phyloP scores from a whole-genome alignment of 192 early-diverging fungal genomes.

The Thoreauomyces humboldtii region DNA sequence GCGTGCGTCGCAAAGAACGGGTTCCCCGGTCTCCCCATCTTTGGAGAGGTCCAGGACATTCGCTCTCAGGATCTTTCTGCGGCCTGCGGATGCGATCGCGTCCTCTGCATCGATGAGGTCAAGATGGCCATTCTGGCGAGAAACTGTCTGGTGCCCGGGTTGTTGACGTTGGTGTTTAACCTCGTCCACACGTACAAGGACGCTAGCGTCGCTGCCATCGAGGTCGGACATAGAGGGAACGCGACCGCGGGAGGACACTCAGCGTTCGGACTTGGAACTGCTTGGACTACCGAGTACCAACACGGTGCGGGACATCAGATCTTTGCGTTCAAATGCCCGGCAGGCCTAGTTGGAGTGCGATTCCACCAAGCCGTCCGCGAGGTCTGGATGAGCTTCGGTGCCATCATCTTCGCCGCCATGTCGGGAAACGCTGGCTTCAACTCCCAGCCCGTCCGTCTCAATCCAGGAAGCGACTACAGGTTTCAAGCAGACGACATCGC shows the following conservation, averaged over 20 bases:
- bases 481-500: constrained; percentile 41
- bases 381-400: constrained; percentile 38
- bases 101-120: constrained; percentile 49
- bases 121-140: constrained; percentile 47
- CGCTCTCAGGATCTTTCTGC: constrained; percentile 41
- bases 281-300: constrained; percentile 44
- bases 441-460: constrained; percentile 35
- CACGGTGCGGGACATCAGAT: constrained; percentile 48
- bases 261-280: constrained; percentile 4
- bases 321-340: constrained; percentile 40
- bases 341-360: constrained; percentile 39
- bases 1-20: constrained; percentile 44
- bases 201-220: constrained; percentile 16
- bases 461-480: constrained; percentile 34
- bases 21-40: constrained; percentile 47
- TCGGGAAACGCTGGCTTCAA: constrained; percentile 39
- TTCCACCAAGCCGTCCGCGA: constrained; percentile 38
- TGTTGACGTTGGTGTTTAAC: constrained; percentile 46
- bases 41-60: constrained; percentile 49
- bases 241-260: background rate
- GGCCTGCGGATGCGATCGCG: constrained; percentile 48
- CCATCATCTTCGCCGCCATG: constrained; percentile 45
- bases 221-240: constrained; percentile 1
- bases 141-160: constrained; percentile 48
- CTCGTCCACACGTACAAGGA: constrained; percentile 46